Evolutionary conservation across 2,329 filamentous ascomycete genomes (phyloP), one percentile per base, ranked within the genome.

Genomic region (Fusarium oligoseptatum): DNA sequence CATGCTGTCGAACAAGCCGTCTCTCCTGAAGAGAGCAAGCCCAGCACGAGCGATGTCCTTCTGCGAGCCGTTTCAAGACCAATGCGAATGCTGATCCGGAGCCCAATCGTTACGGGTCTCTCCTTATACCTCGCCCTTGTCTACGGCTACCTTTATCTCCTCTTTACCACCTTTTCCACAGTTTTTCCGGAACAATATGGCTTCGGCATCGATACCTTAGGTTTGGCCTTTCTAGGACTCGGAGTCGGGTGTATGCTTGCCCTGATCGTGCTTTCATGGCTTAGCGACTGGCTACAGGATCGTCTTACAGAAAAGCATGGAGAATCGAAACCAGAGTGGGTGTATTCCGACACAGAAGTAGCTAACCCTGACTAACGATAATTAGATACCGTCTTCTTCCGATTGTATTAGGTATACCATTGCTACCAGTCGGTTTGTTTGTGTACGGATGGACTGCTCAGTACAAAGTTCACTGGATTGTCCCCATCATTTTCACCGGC

Each of bases 401-500:
- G 3, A 66, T 70, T 4, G 29, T 56, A 3, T 27, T 70, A 7
- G 68, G 65, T 0, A 64, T 68, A 2, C 65, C 67, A 0, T 5
- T 66, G 3, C 55, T 70, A 1, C 67, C 68, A 0, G 41, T 70
- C 0, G 68, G 68, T 0, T 15, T 71, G 2, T 71, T 71, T 1
- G 56, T 66, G 0, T 70, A 71, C 8, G 67, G 68, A 1, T 71
- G 68, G 67, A 70, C 67, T 2, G 55, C 39, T 1, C 37, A 70
- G 32, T 60, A 66, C 24, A 43, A 71, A 17, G 52, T 70, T 6
- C 68, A 70, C 37, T 70, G 55, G 61, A 70, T 71, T 17, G 61
- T 71, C 2, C 67, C 68, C 1, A 70, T 71, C 2, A 66, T 71
- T 11, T 71, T 70, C 8, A 71, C 67, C 2, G 68, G 67, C 4